Evolutionary conservation across 169 alveolate species (phyloP), one percentile per base, ranked within the genome.

Genomic region (Eimeria zaria): DNA sequence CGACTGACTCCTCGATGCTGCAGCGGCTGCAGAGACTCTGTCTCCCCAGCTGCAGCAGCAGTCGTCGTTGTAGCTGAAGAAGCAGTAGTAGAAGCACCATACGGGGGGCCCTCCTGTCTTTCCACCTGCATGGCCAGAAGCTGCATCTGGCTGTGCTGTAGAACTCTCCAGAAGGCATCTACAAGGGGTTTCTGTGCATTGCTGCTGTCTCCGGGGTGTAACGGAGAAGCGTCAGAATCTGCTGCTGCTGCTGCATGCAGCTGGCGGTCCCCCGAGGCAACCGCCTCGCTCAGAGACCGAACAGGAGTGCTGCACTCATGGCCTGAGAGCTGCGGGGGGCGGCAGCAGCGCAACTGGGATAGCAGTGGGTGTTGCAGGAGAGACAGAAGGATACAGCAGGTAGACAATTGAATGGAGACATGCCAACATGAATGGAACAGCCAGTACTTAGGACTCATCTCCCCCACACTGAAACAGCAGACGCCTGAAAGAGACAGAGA

Each of bases 391-490:
- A 81, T 53, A 30, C 48, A 81, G 90, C 90, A 81, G 20, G 90
- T 81, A 6, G 90, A 60, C 46, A 48, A 30, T 27, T 81, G 73
- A 27, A 81, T 81, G 24, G 48, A 48, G 71, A 81, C 71, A 48
- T 81, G 90, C 90, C 90, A 81, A 33, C 53, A 64, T 6, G 90
- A 81, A 48, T 81, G 90, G 48, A 81, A 20, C 73, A 81, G 46
- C 90, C 90, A 81, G 71, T 81, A 81, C 51, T 81, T 4, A 41
- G 24, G 53, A 64, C 90, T 81, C 53, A 33, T 16, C 73, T 81
- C 90, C 18, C 51, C 73, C 20, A 81, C 90, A 27, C 90, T 27
- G 64, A 81, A 46, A 27, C 90, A 81, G 55, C 90, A 71, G 7
- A 51, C n/a, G 46, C 90, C 90, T 81, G 90, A 12, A 53, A 39